These are phyloP conservation scores for Trapa incisa DNA, from an alignment of 345 rosid genomes.

Conservation along the genomic window DNA sequence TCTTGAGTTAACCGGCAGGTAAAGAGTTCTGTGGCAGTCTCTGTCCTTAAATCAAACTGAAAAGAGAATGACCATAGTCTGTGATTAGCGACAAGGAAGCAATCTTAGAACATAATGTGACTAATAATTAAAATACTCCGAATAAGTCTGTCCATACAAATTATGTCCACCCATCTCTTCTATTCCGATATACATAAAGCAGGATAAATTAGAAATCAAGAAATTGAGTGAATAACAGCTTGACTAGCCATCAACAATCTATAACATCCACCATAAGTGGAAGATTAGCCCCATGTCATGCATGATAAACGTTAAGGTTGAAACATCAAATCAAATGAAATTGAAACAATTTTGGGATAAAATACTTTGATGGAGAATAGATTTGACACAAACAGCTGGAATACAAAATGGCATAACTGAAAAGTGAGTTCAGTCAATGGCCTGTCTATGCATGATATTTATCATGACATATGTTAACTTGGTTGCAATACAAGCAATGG, in stretches of 20 bases:
- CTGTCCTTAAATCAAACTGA: constrained; percentile 83
- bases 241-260: neutral
- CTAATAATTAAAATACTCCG: neutral
- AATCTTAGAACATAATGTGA: neutral
- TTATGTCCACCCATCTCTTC: neutral
- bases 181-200: neutral
- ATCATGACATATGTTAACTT: no score
- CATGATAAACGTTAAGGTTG: neutral
- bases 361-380: neutral
- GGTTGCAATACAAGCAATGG: neutral
- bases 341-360: neutral
- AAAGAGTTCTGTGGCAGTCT: constrained; percentile 52
- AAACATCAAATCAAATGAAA: neutral
- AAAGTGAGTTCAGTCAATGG: neutral
- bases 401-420: neutral
- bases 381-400: neutral
- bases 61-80: constrained; percentile 10
- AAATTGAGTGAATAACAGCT: neutral
- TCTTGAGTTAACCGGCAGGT: constrained; percentile 36
- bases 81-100: constrained; percentile 1
- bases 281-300: neutral
- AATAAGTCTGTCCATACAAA: neutral
- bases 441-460: neutral
- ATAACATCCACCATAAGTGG: neutral
- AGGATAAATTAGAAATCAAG: neutral